Evolutionary conservation across 768 basidiomycete genomes (phyloP).

Genomic region (Aureoboletus auriporus): DNA sequence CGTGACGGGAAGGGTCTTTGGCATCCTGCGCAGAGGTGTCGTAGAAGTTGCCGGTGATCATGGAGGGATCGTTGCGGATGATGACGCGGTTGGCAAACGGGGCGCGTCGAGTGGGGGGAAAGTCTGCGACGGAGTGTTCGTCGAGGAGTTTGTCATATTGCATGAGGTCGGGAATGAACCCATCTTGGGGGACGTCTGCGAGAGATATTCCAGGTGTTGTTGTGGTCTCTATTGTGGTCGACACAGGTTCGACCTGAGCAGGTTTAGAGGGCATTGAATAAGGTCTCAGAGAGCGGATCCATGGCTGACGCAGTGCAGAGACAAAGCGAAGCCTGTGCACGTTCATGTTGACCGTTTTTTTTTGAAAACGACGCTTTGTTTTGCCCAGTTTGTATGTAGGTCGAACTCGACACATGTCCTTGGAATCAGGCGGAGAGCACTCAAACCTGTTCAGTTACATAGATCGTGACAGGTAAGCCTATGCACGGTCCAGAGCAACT

Average conservation of each 20-base stretch:
- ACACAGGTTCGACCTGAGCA: neutral
- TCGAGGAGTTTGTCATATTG: conserved; percentile 58
- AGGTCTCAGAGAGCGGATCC: conserved; percentile 7
- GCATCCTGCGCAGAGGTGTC: conserved; percentile 11
- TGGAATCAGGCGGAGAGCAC: conserved; percentile 40
- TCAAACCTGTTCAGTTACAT: conserved; percentile 58
- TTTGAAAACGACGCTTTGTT: too few species aligned
- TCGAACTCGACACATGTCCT: too few species aligned
- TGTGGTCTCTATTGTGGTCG: conserved; percentile 4
- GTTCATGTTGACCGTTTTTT: conserved; percentile 7
- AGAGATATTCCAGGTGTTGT: conserved; percentile 15
- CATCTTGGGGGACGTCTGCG: conserved; percentile 21
- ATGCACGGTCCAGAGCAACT: neutral
- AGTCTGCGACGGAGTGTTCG: conserved; percentile 48
- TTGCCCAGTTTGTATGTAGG: too few species aligned
- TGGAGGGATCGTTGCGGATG: conserved; percentile 68
- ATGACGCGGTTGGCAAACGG: conserved; percentile 61
- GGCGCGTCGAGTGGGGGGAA: conserved; percentile 48
- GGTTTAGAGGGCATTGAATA: conserved; percentile 16
- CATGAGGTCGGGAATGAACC: conserved; percentile 58
- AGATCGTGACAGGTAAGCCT: conserved; percentile 60
- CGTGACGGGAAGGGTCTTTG: conserved; percentile 1
- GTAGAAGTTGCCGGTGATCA: conserved; percentile 44
- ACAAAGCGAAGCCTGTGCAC: conserved; percentile 27
- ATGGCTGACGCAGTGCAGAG: conserved; percentile 11